These are phyloP conservation scores for Calonectria henricotiae DNA, from an alignment of 2,329 filamentous ascomycete species.

Conservation along the genomic window DNA sequence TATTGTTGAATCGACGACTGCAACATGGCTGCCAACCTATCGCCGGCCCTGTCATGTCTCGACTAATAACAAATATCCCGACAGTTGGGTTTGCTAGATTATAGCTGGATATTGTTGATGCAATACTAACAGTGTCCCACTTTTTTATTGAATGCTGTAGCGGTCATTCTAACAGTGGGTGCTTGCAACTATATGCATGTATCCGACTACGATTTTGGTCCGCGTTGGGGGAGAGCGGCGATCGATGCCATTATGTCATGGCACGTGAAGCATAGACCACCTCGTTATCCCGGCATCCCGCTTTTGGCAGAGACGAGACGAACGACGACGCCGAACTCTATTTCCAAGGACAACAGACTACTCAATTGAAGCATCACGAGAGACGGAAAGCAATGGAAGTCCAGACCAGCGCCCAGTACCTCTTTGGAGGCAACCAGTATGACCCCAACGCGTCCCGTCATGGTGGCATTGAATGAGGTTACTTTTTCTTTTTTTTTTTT, in stretches of 20 bases:
- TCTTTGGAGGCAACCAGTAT: conserved; percentile 63
- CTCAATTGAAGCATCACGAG: conserved; percentile 24
- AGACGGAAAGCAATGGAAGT: conserved; percentile 28
- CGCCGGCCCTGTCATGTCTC: conserved; percentile 13
- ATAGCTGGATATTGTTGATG: too few relatives aligned
- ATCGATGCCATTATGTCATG: conserved; percentile 33
- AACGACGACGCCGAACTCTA: neutral
- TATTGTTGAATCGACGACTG: conserved; percentile 10
- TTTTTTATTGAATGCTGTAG: too few relatives aligned
- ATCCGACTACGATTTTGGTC: neutral
- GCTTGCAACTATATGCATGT: conserved; percentile 7
- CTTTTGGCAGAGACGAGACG: neutral
- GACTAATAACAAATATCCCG: conserved; percentile 7
- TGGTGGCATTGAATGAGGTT: neutral
- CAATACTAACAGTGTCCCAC: too few relatives aligned
- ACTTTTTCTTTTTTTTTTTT: neutral
- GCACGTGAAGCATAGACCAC: conserved; percentile 5
- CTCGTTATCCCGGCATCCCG: neutral
- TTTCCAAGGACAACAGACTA: conserved; percentile 7
- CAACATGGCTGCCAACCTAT: conserved; percentile 7
- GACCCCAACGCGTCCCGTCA: conserved; percentile 35
- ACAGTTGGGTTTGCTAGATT: conserved; percentile 24
- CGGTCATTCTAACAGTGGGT: too few relatives aligned
- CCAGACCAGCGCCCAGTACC: conserved; percentile 52
- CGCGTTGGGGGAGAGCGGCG: neutral